These are phyloP conservation scores for Biscogniauxia mediterranea DNA, from an alignment of 2,329 filamentous ascomycete genomes.

Conservation along the genomic window DNA sequence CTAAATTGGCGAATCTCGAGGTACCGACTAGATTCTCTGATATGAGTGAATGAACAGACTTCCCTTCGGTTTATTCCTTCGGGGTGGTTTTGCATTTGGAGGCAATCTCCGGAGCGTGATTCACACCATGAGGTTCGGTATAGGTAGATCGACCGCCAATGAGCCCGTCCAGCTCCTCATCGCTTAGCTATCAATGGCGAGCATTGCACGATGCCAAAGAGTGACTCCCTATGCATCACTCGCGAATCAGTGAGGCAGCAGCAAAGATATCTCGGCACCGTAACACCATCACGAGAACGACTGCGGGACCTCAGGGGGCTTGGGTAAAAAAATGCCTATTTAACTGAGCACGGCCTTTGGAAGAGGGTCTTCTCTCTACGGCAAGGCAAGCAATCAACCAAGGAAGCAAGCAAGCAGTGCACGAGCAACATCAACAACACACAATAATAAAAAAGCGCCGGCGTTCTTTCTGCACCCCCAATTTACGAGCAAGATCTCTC, in stretches of 20 bases:
- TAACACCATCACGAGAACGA: not conserved
- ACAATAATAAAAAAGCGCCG: not conserved
- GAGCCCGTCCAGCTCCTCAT: not conserved
- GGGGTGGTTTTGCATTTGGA: not conserved
- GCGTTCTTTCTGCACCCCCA: not conserved
- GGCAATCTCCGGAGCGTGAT: not conserved
- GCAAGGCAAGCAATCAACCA: not conserved
- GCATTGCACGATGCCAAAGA: not conserved
- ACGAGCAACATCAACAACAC: not conserved
- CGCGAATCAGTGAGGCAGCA: not conserved
- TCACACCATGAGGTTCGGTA: not conserved
- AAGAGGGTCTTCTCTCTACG: not conserved
- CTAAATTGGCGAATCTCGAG: not conserved
- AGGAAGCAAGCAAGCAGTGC: not conserved
- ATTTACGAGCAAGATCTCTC: not conserved
- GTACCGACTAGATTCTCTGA: not conserved
- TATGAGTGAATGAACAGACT: not conserved
- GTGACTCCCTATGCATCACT: not conserved
- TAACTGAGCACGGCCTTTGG: not conserved
- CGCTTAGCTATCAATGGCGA: not conserved
- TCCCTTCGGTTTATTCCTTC: not conserved
- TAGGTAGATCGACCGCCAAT: not conserved
- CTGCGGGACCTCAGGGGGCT: not conserved
- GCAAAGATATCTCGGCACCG: not conserved
- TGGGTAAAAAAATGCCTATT: not conserved